Evolutionary conservation across 768 basidiomycete species (phyloP).

Genomic region (Mycena chlorophos): DNA sequence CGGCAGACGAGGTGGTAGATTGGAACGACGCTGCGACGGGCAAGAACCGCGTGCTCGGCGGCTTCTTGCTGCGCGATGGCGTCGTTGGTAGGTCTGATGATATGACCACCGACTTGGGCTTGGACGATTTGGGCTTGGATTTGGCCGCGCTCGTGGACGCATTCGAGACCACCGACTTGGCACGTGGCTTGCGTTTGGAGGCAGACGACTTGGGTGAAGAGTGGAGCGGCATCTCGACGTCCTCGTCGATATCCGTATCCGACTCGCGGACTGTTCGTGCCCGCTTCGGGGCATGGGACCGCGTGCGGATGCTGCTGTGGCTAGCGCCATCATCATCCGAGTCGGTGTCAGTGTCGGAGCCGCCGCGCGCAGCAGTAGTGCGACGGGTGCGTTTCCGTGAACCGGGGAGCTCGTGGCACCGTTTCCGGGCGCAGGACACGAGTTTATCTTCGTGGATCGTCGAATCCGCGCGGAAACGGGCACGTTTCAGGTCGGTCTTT

Average conservation of each 20-base stretch:
- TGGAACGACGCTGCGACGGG: constrained; percentile 11
- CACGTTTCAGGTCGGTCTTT: constrained; percentile 77
- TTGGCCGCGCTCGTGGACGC: not conserved
- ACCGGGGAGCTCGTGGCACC: constrained; percentile 51
- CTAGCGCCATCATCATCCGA: constrained; percentile 20
- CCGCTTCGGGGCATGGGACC: constrained; percentile 15
- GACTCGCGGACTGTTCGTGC: constrained; percentile 3
- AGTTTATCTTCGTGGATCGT: constrained; percentile 68
- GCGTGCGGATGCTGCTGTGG: constrained; percentile 21
- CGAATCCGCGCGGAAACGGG: constrained; percentile 77
- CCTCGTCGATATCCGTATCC: constrained; percentile 10
- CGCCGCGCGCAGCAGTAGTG: not conserved
- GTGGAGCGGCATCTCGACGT: constrained; percentile 13
- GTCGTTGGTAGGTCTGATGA: constrained; percentile 4
- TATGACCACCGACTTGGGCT: constrained; percentile 10
- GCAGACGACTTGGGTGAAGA: constrained; percentile 10
- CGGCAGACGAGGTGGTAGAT: constrained; percentile 9
- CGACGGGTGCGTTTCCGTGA: constrained; percentile 32
- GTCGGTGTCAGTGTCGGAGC: constrained; percentile 14
- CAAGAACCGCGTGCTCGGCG: constrained; percentile 14
- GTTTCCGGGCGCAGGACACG: constrained; percentile 52
- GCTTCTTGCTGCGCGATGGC: constrained; percentile 19
- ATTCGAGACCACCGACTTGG: constrained; percentile 8
- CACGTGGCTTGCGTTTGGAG: constrained; percentile 13
- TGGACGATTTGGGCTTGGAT: constrained; percentile 10